Conservation (phyloP, 345 rosid species). For the Lenwebbia sp. region DNA sequence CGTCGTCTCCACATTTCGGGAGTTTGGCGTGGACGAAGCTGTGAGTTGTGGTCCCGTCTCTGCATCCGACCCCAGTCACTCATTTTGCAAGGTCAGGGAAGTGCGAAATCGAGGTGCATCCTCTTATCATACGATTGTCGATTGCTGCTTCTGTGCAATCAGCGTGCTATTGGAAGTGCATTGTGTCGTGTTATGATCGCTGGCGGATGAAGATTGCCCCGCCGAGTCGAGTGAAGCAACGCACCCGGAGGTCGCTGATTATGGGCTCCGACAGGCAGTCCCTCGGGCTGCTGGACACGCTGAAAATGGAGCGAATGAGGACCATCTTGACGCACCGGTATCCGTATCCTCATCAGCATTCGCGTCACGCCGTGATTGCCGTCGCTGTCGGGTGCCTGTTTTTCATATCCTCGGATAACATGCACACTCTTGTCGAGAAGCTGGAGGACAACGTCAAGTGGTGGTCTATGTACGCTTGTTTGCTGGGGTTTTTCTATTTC, state of each 20-base stretch:
- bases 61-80: background rate
- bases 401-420: conserved; percentile 91
- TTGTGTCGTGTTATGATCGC: no score
- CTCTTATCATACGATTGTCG: background rate
- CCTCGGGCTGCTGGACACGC: conserved; percentile 34
- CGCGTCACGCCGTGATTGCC: conserved; percentile 93
- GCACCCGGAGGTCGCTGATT: background rate
- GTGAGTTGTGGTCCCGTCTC: background rate
- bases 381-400: conserved; percentile 88
- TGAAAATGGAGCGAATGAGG: conserved; percentile 86
- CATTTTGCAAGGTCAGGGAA: background rate
- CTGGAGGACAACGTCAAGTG: conserved; percentile 78
- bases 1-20: background rate
- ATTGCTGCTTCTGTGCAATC: background rate
- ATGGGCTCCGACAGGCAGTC: conserved; percentile 53
- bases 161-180: background rate
- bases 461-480: conserved; percentile 99
- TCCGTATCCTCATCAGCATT: conserved; percentile 98
- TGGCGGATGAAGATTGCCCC: background rate
- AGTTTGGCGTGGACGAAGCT: background rate
- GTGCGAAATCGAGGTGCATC: background rate
- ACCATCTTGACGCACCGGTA: conserved; percentile 71
- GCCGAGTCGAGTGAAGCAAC: background rate
- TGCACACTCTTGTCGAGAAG: conserved; percentile 92
- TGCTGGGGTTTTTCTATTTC: conserved; percentile 98